Evolutionary conservation across 371 early-diverging fungal genomes (phyloP).

Genomic region (Saksenaea oblongispora): DNA sequence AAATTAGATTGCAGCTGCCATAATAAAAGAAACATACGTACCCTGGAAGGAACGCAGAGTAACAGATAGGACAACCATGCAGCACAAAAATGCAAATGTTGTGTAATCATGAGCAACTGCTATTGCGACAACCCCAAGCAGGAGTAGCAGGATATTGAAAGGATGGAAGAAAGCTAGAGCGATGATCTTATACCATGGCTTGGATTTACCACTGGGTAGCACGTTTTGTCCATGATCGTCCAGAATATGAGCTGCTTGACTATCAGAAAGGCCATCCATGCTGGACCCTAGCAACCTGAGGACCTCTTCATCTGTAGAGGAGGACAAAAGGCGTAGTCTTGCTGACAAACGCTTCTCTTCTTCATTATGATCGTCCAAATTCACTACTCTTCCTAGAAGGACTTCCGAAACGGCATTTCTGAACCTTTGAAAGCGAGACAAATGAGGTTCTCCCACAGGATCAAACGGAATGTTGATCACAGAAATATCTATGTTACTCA

Average conservation of each 20-base stretch:
- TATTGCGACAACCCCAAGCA: constrained; percentile 26
- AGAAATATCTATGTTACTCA: neutral
- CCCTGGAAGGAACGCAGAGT: constrained; percentile 36
- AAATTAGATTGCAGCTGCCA: no score
- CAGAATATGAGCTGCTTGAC: neutral
- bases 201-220: constrained; percentile 5
- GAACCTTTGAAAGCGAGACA: neutral
- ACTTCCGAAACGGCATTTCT: neutral
- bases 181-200: constrained; percentile 28
- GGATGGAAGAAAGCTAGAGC: constrained; percentile 36
- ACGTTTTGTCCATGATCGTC: constrained; percentile 6
- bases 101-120: constrained; percentile 15
- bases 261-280: neutral
- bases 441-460: neutral
- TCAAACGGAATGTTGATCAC: neutral
- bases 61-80: constrained; percentile 36
- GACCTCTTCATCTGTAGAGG: neutral
- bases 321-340: neutral
- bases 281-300: neutral
- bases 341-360: neutral
- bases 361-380: neutral
- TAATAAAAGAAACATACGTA: constrained; percentile 21
- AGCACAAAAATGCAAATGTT: constrained; percentile 25
- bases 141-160: constrained; percentile 37
- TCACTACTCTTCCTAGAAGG: neutral